These are phyloP conservation scores for Phanerochaete sordida DNA, from an alignment of 768 basidiomycete genomes.

Conservation along the genomic window DNA sequence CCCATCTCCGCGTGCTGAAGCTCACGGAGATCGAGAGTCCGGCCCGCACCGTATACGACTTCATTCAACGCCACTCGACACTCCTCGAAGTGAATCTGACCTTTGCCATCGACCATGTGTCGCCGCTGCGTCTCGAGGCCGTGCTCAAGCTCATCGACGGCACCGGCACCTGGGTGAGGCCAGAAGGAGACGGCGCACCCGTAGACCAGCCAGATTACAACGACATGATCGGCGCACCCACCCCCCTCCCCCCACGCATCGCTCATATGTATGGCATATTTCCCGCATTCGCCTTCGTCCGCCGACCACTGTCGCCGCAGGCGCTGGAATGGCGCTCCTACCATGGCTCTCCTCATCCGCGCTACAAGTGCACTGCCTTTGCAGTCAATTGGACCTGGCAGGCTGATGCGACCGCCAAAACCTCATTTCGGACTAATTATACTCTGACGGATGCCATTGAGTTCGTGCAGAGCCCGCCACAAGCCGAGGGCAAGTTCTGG, in stretches of 20 bases:
- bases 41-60: constrained; percentile 7
- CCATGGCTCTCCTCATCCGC: background rate
- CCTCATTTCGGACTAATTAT: too few species aligned
- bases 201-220: background rate
- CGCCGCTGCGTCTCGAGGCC: constrained; percentile 1
- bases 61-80: constrained; percentile 17
- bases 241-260: background rate
- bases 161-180: constrained; percentile 10
- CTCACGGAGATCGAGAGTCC: background rate
- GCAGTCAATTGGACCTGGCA: background rate
- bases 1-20: constrained; percentile 14
- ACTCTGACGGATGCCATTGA: background rate
- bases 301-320: background rate
- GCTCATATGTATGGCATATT: background rate
- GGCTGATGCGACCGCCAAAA: too few species aligned
- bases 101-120: background rate
- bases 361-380: constrained; percentile 5
- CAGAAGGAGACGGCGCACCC: background rate
- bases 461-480: background rate
- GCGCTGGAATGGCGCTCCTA: background rate
- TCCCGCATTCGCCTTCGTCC: background rate
- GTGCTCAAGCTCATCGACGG: constrained; percentile 17
- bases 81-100: constrained; percentile 15
- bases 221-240: background rate
- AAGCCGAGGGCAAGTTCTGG: background rate